Evolutionary conservation across 441 rosid genomes (phyloP), one percentile per base, ranked within the genome.

Genomic region (Populus hybrid): DNA sequence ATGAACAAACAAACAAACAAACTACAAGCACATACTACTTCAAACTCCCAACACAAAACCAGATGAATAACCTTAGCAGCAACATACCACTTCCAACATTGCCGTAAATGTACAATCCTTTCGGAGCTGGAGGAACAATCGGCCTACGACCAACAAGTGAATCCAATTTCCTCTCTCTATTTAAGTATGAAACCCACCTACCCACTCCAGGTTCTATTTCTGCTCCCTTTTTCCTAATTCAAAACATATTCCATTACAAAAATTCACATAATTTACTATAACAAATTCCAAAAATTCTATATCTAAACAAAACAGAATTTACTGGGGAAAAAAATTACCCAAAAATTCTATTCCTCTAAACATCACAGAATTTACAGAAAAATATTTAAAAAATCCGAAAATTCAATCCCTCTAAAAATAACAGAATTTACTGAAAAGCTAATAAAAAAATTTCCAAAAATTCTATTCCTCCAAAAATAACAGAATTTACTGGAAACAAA

Each of bases 121-220:
- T 95, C 9, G 98, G 98, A 24, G 97, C 89, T 21, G 84, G 79
- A 79, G 98, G 98, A 81, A 89, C 89, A 66, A 84, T 79, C 1
- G 98, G 98, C 78, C 87, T 85, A 69, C 86, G 84, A 74, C 97
- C 97, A 32, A 93, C 90, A 80, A 88, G 74, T 2, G 94, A 90
- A 71, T 95, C 92, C 83, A 95, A 75, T 82, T 90, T 92, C 84
- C 83, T 91, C 85, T 95, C 98, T 76, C 97, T 87, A 78, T 93
- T 95, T 30, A 93, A 90, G 81, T 90, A 95, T 0, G 98, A 93
- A 76, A 91, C 98, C 98, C 98, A 95, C 86, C 90, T 92, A 64
- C 98, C 98, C 69, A 92, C 98, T 76, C 94, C 98, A 65, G 94
- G 88, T 79, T 95, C 98, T 57, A 91, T 81, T 80, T 84, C 87